These are phyloP conservation scores for Cucurbita pepo DNA, from an alignment of 306 rosid species.

Conservation along the genomic window DNA sequence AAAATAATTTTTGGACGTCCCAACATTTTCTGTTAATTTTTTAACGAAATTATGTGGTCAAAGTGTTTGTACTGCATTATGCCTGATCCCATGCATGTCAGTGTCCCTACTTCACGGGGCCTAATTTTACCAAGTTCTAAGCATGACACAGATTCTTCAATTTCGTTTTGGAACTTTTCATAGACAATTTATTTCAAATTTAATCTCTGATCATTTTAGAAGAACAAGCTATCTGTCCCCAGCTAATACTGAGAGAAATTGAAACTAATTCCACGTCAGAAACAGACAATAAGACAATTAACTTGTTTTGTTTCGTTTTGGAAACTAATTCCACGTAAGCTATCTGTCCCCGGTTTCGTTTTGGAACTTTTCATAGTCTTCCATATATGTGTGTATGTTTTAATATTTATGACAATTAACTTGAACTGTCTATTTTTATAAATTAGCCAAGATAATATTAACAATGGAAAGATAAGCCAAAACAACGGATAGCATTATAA, in stretches of 20 bases:
- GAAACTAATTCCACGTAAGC: too few relatives aligned
- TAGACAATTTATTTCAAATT: background rate
- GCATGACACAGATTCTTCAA: background rate
- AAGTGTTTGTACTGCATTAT: background rate
- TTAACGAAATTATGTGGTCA: background rate
- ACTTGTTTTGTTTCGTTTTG: too few relatives aligned
- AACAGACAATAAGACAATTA: background rate
- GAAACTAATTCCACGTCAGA: background rate
- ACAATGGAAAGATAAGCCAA: background rate
- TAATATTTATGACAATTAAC: background rate
- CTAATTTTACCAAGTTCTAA: too few relatives aligned
- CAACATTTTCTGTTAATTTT: background rate
- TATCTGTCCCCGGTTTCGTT: too few relatives aligned
- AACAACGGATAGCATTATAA: background rate
- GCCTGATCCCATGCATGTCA: background rate
- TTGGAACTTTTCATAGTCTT: background rate
- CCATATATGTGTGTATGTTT: background rate
- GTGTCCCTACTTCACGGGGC: background rate
- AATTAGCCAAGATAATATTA: background rate
- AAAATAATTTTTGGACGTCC: background rate
- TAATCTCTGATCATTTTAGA: background rate
- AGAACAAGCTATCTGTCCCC: background rate
- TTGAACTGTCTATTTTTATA: background rate
- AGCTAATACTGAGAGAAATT: background rate
- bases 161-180: background rate